Conservation (phyloP, 169 alveolate genomes). For the Plasmodium chabaudi region DNA sequence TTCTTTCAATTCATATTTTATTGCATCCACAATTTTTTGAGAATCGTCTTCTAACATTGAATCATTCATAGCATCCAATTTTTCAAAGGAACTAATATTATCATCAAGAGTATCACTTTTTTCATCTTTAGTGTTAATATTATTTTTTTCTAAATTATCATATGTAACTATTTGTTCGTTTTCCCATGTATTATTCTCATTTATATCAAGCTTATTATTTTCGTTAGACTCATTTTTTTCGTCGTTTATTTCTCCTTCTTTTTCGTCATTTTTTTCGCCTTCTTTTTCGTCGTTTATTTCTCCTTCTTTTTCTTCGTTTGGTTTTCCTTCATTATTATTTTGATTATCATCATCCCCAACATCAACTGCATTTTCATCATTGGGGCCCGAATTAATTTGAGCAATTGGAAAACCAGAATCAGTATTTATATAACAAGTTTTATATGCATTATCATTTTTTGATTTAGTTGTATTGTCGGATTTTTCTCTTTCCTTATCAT, state of each 20-base stretch:
- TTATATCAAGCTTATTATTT: background rate
- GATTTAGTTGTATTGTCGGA: too few species aligned
- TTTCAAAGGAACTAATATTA: background rate
- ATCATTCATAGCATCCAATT: background rate
- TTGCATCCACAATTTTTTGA: constrained; percentile 14
- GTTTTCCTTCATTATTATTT: background rate
- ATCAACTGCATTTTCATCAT: too few species aligned
- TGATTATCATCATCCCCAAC: constrained; percentile 2
- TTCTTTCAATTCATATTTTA: constrained; percentile 44
- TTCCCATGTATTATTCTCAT: background rate
- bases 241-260: too few species aligned
- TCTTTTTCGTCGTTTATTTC: background rate
- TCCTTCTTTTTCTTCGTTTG: background rate
- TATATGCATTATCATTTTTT: too few species aligned
- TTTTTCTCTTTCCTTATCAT: too few species aligned
- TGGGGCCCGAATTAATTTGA: too few species aligned
- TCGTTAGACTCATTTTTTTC: background rate
- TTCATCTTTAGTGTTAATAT: background rate
- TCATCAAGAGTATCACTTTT: background rate
- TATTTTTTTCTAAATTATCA: constrained; percentile 6
- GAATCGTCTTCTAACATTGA: constrained; percentile 24
- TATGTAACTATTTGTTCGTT: constrained; percentile 59
- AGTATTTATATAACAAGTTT: too few species aligned
- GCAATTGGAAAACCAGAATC: too few species aligned
- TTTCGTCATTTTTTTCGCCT: background rate